These are phyloP conservation scores for Rhizophora mangle DNA, from an alignment of 345 rosid genomes.

Conservation along the genomic window DNA sequence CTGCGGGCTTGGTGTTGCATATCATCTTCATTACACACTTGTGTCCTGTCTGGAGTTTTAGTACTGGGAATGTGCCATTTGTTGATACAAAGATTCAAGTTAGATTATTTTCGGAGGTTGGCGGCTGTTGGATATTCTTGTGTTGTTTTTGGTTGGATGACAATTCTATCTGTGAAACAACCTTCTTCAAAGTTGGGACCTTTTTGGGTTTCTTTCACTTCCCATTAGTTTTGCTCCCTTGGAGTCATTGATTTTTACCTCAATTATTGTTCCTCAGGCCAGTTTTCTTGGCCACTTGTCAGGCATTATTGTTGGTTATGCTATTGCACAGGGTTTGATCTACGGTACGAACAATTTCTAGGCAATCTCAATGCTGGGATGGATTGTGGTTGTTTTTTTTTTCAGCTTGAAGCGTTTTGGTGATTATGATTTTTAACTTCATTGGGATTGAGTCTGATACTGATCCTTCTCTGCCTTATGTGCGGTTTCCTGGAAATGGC, in stretches of 20 bases:
- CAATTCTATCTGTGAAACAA: slow-evolving; percentile 86
- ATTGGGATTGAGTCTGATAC: slow-evolving; percentile 87
- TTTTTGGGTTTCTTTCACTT: slow-evolving; percentile 85
- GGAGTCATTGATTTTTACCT: slow-evolving; percentile 88
- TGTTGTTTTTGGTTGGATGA: slow-evolving; percentile 99
- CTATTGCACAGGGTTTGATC: slow-evolving; percentile 88
- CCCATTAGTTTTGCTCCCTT: slow-evolving; percentile 97
- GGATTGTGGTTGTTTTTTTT: slow-evolving; percentile 63
- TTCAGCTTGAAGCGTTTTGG: slow-evolving; percentile 86
- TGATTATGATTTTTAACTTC: slow-evolving; percentile 68
- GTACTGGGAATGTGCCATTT: slow-evolving; percentile 77
- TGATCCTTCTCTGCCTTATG: slow-evolving; percentile 82
- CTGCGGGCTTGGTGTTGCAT: slow-evolving; percentile 76
- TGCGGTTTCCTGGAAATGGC: slow-evolving; percentile 67
- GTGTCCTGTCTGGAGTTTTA: slow-evolving; percentile 67
- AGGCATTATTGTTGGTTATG: slow-evolving; percentile 86
- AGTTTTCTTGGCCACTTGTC: slow-evolving; percentile 95
- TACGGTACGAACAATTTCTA: slow-evolving; percentile 94
- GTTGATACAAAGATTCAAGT: slow-evolving; percentile 64
- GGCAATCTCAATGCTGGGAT: slow-evolving; percentile 85
- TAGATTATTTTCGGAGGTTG: slow-evolving; percentile 84
- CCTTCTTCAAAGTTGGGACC: slow-evolving; percentile 89
- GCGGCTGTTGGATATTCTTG: slow-evolving; percentile 98
- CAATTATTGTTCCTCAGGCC: slow-evolving; percentile 96
- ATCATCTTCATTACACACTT: slow-evolving; percentile 86